phyloP scores from a whole-genome alignment of 106 monocot species.

The Dioscorea zingiberensis region DNA sequence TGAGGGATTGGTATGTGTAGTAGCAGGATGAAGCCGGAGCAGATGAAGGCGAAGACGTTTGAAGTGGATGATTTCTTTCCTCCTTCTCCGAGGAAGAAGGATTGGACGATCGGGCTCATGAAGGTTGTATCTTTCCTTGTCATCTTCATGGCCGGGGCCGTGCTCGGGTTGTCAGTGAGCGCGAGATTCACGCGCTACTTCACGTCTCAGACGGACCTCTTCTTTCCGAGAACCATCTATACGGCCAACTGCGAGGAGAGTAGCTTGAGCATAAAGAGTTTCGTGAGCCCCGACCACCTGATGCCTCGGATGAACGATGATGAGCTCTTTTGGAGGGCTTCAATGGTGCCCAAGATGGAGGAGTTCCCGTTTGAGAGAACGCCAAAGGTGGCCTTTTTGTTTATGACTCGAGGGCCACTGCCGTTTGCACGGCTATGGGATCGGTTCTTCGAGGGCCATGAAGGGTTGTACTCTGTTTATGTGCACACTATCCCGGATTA shows the following conservation, averaged over 20 bases:
- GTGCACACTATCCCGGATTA: conserved; percentile 66
- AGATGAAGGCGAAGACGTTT: conserved; percentile 19
- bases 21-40: not conserved
- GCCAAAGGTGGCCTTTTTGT: conserved; percentile 94
- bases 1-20: too few relatives aligned
- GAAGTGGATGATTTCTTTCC: conserved; percentile 37
- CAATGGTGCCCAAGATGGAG: conserved; percentile 64
- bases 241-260: conserved; percentile 29
- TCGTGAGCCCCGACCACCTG: conserved; percentile 38
- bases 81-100: conserved; percentile 44
- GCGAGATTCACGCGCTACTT: conserved; percentile 34
- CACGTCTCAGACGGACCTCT: conserved; percentile 31
- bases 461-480: conserved; percentile 65
- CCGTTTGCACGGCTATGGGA: conserved; percentile 81
- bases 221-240: conserved; percentile 43
- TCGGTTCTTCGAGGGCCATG: conserved; percentile 69
- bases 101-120: conserved; percentile 43
- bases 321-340: conserved; percentile 86
- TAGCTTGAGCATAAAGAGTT: conserved; percentile 29
- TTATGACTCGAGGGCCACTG: conserved; percentile 68
- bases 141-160: conserved; percentile 65
- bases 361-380: conserved; percentile 59
- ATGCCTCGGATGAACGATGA: conserved; percentile 67
- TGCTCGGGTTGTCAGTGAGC: conserved; percentile 55
- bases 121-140: conserved; percentile 43